A percentile compares a stretch with the other conserved stretches of the same genome.
phyloP scores from a whole-genome alignment of 441 rosid species.

The Euphorbia schlechtendalii region DNA sequence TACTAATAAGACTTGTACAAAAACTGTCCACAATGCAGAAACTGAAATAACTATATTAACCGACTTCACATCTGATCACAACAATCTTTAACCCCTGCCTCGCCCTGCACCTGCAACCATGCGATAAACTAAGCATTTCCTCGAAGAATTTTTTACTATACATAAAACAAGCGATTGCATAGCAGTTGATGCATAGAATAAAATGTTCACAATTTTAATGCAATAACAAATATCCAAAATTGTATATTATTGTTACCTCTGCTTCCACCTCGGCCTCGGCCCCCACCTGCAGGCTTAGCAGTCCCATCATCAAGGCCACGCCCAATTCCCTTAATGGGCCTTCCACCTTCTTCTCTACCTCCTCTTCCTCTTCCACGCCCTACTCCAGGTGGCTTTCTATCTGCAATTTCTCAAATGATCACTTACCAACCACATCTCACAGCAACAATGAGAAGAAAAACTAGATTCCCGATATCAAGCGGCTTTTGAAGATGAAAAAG shows the following conservation, averaged over 20 bases:
- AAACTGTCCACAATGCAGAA: too few species aligned
- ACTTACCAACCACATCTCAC: neutral
- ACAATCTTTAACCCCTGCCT: constrained; percentile 48
- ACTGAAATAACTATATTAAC: too few species aligned
- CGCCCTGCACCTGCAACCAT: constrained; percentile 44
- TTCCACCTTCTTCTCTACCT: constrained; percentile 67
- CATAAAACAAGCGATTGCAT: neutral
- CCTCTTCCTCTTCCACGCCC: constrained; percentile 84
- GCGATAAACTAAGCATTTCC: neutral
- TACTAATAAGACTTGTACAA: too few species aligned
- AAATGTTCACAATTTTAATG: too few species aligned
- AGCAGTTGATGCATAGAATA: neutral
- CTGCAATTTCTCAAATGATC: constrained; percentile 22
- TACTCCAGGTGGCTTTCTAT: constrained; percentile 67
- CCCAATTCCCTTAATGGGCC: constrained; percentile 55
- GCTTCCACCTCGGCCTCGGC: constrained; percentile 62
- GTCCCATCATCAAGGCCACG: constrained; percentile 67
- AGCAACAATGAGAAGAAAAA: neutral
- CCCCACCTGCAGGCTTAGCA: constrained; percentile 47
- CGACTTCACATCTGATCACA: too few species aligned
- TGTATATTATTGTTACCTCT: constrained; percentile 31
- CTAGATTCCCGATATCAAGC: neutral
- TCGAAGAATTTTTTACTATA: neutral
- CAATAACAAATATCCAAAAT: neutral
- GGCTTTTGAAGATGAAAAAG: neutral